Percentiles rank a stretch among this genome's conserved stretches.
Conservation (phyloP, 495 filamentous ascomycete species). For the Talaromyces thailandensis region DNA sequence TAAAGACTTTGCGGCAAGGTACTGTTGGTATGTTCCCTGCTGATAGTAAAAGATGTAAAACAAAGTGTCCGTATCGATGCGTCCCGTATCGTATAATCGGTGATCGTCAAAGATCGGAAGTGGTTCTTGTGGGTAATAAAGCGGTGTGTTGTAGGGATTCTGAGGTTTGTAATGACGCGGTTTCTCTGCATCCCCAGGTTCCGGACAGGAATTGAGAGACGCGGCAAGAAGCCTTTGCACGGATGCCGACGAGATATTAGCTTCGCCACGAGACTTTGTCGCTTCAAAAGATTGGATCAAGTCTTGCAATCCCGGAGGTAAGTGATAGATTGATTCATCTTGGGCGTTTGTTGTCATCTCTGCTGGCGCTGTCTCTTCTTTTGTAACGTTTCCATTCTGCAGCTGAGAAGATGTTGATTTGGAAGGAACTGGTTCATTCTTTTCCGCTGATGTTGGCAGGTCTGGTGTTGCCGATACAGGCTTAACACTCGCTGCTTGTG, state of each 20-base stretch:
- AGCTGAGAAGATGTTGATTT: constrained; percentile 14
- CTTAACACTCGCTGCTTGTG: constrained; percentile 17
- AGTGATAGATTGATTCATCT: constrained; percentile 85
- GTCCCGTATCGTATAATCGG: constrained; percentile 59
- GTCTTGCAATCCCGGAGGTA: constrained; percentile 85
- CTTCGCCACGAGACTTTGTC: constrained; percentile 56
- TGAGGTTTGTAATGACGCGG: constrained; percentile 78
- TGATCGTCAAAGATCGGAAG: constrained; percentile 86
- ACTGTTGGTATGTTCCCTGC: constrained; percentile 92
- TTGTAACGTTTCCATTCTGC: constrained; percentile 26
- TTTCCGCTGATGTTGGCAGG: constrained; percentile 36
- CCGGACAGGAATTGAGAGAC: constrained; percentile 63
- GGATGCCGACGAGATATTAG: constrained; percentile 48
- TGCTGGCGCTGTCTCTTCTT: constrained; percentile 11
- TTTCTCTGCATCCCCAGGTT: constrained; percentile 68
- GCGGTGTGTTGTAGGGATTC: constrained; percentile 65
- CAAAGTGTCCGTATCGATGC: constrained; percentile 91
- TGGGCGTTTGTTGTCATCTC: constrained; percentile 7
- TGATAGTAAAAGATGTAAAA: constrained; percentile 99
- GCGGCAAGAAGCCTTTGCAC: constrained; percentile 61
- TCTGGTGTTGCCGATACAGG: constrained; percentile 8
- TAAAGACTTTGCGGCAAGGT: constrained; percentile 87
- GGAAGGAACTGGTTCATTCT: constrained; percentile 23
- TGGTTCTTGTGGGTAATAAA: constrained; percentile 87
- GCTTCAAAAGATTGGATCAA: constrained; percentile 83